Evolutionary conservation across 1,284 basidiomycete species (phyloP), one percentile per base, ranked within the genome.

Genomic region (Rhodotorula mucilaginosa): DNA sequence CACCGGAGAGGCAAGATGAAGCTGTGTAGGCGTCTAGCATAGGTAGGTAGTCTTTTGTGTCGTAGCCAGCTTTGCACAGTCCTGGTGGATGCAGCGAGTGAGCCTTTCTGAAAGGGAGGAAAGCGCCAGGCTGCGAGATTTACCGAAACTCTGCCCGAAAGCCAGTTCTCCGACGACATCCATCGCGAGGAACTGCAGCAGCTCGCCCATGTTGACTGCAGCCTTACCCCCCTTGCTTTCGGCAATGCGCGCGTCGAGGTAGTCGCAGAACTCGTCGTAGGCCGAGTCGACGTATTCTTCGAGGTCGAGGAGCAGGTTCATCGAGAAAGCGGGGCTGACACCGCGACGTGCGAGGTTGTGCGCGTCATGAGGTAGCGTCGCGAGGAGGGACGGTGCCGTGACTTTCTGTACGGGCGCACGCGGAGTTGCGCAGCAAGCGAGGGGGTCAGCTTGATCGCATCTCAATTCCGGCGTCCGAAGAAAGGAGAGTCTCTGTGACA

Each of bases 101-200:
- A 56, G n/a, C 26, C 49, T 23, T 12, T 44, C 10, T 34, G 39
- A 44, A 44, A 44, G 39, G 49, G 34, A 34, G 34, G 34, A 34
- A 34, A 51, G 19, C 21, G 19, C 49, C 21, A 19, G 49, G 21
- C 8, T 21, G 49, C 49, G 18, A 23, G 31, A 57, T 44, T 21
- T n/a, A 60, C 62, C 64, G 34, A 65, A 65, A 7, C 56, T 39
- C 6, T 47, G 46, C 0, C 63, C 63, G 12, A 58, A 64, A 6
- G 63, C 63, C 6, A 64, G 46, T 31, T 64, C 63, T 29, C 63
- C 63, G 23, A 64, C 56, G 63, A 58, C 63, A 23, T 64, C 63
- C 63, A 64, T 64, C 3, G 63, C 63, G 10, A 64, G 47, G 56
- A 64, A 64, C 46, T 64, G 63, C 21, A 64, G 63, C 21, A 58